These are phyloP conservation scores for Fusarium nurragi DNA, from an alignment of 2,329 filamentous ascomycete genomes.

Conservation along the genomic window DNA sequence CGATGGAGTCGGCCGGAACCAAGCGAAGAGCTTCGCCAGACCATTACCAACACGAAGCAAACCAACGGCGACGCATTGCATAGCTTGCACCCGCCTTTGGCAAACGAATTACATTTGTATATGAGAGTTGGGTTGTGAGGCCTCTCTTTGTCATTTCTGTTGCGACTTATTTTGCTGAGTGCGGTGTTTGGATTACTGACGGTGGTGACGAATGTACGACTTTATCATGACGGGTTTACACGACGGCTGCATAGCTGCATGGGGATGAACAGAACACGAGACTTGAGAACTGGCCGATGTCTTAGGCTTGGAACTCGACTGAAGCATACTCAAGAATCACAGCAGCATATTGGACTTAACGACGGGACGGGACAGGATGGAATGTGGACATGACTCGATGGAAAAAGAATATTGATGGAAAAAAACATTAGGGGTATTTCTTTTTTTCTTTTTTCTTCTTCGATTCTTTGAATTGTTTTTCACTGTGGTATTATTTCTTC, in stretches of 20 bases:
- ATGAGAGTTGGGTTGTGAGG: constrained; percentile 25
- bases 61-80: constrained; percentile 52
- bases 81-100: constrained; percentile 22
- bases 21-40: constrained; percentile 64
- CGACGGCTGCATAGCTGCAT: constrained; percentile 15
- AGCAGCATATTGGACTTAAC: constrained; percentile 31
- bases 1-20: constrained; percentile 53
- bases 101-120: constrained; percentile 16
- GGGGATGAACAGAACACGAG: constrained; percentile 11
- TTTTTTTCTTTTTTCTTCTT: constrained; percentile 12
- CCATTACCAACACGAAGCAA: constrained; percentile 56
- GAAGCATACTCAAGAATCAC: constrained; percentile 7
- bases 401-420: constrained; percentile 29
- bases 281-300: background rate
- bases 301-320: background rate
- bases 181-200: constrained; percentile 11
- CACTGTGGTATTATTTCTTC: constrained; percentile 23
- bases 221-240: constrained; percentile 18
- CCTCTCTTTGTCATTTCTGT: constrained; percentile 12
- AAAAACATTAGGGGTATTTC: constrained; percentile 13
- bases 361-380: constrained; percentile 31
- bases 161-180: constrained; percentile 14
- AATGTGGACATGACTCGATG: constrained; percentile 32
- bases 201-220: constrained; percentile 16
- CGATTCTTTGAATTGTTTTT: constrained; percentile 37